phyloP scores from a whole-genome alignment of 148 eudicot genomes.

The Nepenthes mirabilis region DNA sequence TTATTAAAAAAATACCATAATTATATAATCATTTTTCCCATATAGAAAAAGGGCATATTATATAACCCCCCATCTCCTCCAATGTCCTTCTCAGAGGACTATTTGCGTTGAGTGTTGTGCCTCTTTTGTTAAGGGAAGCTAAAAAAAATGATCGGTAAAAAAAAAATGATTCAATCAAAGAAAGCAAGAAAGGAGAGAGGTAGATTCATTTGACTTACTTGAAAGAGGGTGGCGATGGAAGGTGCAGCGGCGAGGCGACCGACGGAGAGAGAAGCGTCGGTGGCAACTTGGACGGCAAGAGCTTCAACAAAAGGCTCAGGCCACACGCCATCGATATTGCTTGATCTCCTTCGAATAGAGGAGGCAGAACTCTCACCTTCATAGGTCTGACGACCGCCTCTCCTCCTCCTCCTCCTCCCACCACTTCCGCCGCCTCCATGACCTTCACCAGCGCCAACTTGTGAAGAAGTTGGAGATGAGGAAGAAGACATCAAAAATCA shows the following conservation, averaged over 20 bases:
- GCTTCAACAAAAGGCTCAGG: slow-evolving; percentile 86
- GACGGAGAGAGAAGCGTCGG: slow-evolving; percentile 28
- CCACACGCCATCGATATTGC: slow-evolving; percentile 41
- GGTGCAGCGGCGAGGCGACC: slow-evolving; percentile 66
- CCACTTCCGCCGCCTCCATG: slow-evolving; percentile 1
- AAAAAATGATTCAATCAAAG: too few relatives aligned
- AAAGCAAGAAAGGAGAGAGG: too few relatives aligned
- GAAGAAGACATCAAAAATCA: slow-evolving; percentile 6
- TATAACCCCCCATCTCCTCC: too few relatives aligned
- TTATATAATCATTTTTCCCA: too few relatives aligned
- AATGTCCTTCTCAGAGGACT: too few relatives aligned
- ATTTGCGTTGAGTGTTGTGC: too few relatives aligned
- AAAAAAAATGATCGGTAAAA: too few relatives aligned
- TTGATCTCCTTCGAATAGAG: neutral
- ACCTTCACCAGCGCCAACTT: slow-evolving; percentile 2
- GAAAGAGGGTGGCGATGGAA: slow-evolving; percentile 53
- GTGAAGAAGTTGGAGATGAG: slow-evolving; percentile 4
- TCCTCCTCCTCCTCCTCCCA: slow-evolving; percentile 10
- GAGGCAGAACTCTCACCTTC: neutral
- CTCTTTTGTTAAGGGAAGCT: too few relatives aligned
- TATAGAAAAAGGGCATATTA: too few relatives aligned
- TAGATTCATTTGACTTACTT: slow-evolving; percentile 20
- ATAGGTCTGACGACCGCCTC: neutral
- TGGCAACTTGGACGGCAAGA: slow-evolving; percentile 52
- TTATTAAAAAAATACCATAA: too few relatives aligned